phyloP scores from a whole-genome alignment of 2,329 filamentous ascomycete species.

The Pestalotiopsis sp. region DNA sequence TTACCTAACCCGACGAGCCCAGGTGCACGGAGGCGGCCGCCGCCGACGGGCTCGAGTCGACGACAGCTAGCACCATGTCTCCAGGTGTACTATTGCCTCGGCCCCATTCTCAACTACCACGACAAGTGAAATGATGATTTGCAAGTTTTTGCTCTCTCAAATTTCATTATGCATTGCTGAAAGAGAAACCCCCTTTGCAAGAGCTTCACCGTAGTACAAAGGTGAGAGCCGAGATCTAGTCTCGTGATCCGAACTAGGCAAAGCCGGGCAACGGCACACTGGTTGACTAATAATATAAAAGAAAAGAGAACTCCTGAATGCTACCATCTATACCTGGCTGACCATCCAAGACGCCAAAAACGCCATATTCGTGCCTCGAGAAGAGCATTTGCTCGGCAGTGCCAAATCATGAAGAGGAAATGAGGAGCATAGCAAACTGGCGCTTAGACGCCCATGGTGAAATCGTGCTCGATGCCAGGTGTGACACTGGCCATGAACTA shows the following conservation, averaged over 20 bases:
- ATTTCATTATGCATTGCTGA: background rate
- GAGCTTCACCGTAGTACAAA: background rate
- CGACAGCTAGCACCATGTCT: background rate
- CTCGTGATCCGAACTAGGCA: background rate
- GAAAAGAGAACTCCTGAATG: background rate
- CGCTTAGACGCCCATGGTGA: conserved; percentile 86
- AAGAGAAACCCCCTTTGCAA: background rate
- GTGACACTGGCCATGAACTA: conserved; percentile 86
- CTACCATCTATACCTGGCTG: background rate
- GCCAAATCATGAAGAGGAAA: background rate
- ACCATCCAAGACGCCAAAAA: background rate
- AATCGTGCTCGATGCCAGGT: conserved; percentile 96
- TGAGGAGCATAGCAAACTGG: background rate
- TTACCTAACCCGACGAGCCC: conserved; percentile 5
- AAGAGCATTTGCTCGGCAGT: background rate
- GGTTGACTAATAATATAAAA: background rate
- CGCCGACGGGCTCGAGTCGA: background rate
- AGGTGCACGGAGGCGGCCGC: background rate
- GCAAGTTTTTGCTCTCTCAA: background rate
- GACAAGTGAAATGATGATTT: background rate
- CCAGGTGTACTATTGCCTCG: background rate
- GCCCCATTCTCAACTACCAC: background rate
- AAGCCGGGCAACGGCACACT: background rate
- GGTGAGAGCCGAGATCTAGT: background rate
- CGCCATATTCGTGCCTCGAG: background rate